Base-by-base conservation (phyloP, 2,329 filamentous ascomycete species). In the Fusarium buxicola region DNA sequence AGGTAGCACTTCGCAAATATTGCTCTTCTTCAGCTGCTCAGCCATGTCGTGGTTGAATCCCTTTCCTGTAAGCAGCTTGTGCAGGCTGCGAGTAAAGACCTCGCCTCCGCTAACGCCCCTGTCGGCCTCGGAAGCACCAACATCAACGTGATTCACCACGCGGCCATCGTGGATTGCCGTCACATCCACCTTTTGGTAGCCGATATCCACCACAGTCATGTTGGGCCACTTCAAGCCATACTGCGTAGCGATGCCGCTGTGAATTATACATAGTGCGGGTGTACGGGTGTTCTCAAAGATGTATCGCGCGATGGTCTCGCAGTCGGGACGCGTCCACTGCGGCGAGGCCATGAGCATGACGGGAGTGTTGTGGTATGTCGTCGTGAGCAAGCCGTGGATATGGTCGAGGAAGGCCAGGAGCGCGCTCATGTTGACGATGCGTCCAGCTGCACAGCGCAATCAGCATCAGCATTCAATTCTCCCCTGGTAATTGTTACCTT, bases 241-340 rank as follows among this genome's bases (percentile, higher is more conserved):
- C 54, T 95, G 89, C 1, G 92, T 91, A 24, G 95, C 94, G 41
- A 96, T 80, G 4, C 92, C 94, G 68, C 92, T 90, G 77, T 98
- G 92, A 80, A 99, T 90, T 62, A 98, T 84, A 69, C 91, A 94
- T 47, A 99, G 90, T 0, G 92, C 93, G 0, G 95, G 95, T 0
- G 92, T 95, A 80, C 94, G 95, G 74, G 96, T 97, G 78, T 95
- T 96, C 78, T 99, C 95, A 72, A 99, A 99, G 65, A 98, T 87
- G 81, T 97, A 99, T 63, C 95, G 92, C 12, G 94, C 91, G 66
- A 99, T 89, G 34, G 86, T 86, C 77, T 98, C 94, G 74, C 90
- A 90, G 76, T 97, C 93, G 61, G 90, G 89, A 8, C 91, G 87
- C 5, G 92, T 93, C 94, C 95, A 99, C 68, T 89, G 89, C 5